Evolutionary conservation across 1,139 yeast species (phyloP).

Genomic region (Yamadazyma friedrichii): DNA sequence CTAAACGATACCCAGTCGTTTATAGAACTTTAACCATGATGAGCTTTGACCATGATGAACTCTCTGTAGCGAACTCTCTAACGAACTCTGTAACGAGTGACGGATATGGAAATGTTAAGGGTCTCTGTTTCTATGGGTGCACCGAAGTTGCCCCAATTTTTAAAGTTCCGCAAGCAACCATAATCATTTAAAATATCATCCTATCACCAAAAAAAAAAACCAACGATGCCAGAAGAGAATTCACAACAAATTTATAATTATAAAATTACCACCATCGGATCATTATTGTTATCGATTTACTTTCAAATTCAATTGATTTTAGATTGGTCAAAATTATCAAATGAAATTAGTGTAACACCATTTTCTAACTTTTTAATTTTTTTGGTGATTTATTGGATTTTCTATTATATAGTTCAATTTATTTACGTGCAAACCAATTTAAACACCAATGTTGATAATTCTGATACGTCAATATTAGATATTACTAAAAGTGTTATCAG

Average conservation of each 20-base stretch:
- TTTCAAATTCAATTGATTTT: constrained; percentile 55
- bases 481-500: constrained; percentile 49
- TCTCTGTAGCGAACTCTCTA: no score
- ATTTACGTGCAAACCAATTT: constrained; percentile 30
- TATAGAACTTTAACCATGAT: no score
- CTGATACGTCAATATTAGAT: constrained; percentile 12
- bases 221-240: constrained; percentile 1
- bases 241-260: constrained; percentile 21
- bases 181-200: not conserved
- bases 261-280: constrained; percentile 46
- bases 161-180: not conserved
- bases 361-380: constrained; percentile 61
- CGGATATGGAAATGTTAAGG: no score
- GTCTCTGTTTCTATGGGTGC: no score
- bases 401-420: constrained; percentile 53
- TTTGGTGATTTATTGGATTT: constrained; percentile 56
- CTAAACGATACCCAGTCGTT: no score
- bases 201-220: not conserved
- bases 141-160: not conserved
- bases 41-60: no score
- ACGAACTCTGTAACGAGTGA: no score
- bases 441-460: constrained; percentile 33
- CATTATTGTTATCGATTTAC: constrained; percentile 52
- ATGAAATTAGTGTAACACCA: constrained; percentile 57
- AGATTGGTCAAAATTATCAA: constrained; percentile 42